Evolutionary conservation across 2,329 filamentous ascomycete genomes (phyloP).

Genomic region (Pleoardoris graminearum): DNA sequence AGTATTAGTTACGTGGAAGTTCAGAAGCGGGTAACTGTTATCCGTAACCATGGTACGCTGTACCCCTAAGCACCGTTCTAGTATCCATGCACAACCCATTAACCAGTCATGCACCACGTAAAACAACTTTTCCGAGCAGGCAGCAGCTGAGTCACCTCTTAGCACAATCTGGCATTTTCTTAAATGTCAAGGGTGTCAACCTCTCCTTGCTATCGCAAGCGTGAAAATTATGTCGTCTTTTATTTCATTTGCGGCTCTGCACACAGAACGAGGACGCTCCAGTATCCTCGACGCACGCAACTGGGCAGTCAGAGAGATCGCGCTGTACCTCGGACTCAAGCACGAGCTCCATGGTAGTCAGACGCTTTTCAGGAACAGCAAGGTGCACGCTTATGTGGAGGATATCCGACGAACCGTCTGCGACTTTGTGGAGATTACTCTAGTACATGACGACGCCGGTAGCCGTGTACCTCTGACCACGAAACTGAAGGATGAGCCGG

Average conservation of each 20-base stretch:
- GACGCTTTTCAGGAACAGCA: background rate
- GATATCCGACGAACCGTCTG: background rate
- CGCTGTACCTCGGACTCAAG: background rate
- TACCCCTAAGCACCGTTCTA: no score
- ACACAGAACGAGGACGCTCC: background rate
- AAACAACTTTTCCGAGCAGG: no score
- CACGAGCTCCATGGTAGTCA: background rate
- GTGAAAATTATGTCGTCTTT: background rate
- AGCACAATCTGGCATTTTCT: no score
- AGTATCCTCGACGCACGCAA: background rate
- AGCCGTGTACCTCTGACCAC: background rate
- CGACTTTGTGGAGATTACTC: background rate
- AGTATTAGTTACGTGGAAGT: no score
- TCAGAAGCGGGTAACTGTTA: no score
- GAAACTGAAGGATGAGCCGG: background rate
- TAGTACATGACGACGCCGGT: background rate
- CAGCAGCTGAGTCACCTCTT: no score
- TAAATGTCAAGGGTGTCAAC: no score
- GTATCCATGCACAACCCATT: no score
- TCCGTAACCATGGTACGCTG: no score
- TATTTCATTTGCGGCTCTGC: background rate
- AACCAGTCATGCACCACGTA: no score
- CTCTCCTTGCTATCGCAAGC: background rate
- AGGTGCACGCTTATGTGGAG: background rate
- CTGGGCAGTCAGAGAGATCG: background rate